A percentile compares a stretch with the other conserved stretches of the same genome.
Conservation (phyloP, 768 basidiomycete species). For the Pleurotus eryngii region DNA sequence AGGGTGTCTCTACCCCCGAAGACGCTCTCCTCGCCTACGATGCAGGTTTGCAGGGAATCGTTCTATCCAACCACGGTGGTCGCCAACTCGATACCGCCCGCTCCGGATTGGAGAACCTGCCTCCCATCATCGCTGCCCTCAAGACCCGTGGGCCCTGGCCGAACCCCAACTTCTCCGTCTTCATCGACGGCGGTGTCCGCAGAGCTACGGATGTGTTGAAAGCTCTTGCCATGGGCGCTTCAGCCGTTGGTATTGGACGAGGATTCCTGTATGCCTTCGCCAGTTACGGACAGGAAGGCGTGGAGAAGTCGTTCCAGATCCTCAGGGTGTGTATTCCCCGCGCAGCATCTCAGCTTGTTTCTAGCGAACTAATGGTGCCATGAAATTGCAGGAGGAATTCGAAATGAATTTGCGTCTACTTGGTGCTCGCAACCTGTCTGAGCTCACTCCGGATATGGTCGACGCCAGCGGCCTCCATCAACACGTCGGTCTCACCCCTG, state of each 20-base stretch:
- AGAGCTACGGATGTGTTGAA: constrained; percentile 89
- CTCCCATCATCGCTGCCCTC: constrained; percentile 76
- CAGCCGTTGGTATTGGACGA: constrained; percentile 79
- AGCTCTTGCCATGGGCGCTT: constrained; percentile 86
- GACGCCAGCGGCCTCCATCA: constrained; percentile 68
- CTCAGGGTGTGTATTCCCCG: constrained; percentile 46
- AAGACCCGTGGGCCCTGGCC: constrained; percentile 72
- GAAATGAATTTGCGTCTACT: constrained; percentile 97
- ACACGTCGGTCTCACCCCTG: constrained; percentile 41
- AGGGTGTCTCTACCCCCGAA: constrained; percentile 54
- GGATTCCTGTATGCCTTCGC: constrained; percentile 89
- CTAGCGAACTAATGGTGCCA: neutral
- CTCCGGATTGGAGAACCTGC: constrained; percentile 85
- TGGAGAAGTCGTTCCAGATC: constrained; percentile 79
- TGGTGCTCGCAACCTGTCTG: constrained; percentile 76
- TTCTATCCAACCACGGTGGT: constrained; percentile 84
- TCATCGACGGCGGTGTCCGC: constrained; percentile 93
- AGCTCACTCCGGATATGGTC: constrained; percentile 87
- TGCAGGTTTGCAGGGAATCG: constrained; percentile 65
- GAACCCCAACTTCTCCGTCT: constrained; percentile 78
- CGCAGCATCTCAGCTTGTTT: neutral
- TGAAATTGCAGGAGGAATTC: constrained; percentile 75
- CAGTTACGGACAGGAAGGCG: constrained; percentile 84
- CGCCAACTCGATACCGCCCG: constrained; percentile 78
- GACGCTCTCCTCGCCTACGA: constrained; percentile 88